phyloP scores from a whole-genome alignment of 306 rosid species.

The Vigna angularis region DNA sequence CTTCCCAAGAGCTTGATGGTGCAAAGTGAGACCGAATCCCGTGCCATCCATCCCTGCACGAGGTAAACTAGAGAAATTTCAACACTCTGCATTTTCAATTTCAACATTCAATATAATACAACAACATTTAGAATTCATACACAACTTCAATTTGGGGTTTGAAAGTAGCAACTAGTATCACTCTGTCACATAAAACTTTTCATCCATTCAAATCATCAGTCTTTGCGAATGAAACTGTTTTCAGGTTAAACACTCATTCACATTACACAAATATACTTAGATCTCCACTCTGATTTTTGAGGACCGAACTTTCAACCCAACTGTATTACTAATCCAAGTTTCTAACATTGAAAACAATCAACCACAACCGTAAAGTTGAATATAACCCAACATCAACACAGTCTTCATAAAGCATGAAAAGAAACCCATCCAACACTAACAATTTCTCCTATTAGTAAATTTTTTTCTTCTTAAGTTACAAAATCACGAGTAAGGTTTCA shows the following conservation, averaged over 20 bases:
- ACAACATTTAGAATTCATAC: neutral
- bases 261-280: neutral
- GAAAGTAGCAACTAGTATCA: neutral
- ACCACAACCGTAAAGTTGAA: neutral
- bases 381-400: neutral
- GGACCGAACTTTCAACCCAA: neutral
- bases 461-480: too few species aligned
- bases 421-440: too few species aligned
- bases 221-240: neutral
- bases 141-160: neutral
- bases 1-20: slow-evolving; percentile 95
- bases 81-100: slow-evolving; percentile 25
- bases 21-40: slow-evolving; percentile 87
- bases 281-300: neutral
- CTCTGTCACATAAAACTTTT: neutral
- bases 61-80: slow-evolving; percentile 37
- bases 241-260: neutral
- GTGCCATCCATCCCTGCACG: slow-evolving; percentile 88
- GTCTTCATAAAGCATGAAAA: neutral
- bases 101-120: neutral
- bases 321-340: neutral
- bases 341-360: neutral
- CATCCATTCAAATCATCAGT: neutral
- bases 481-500: too few species aligned
- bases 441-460: too few species aligned